Percentiles rank a stretch among this genome's conserved stretches.
Conservation (phyloP, 1,284 basidiomycete species). For the Rhodotorula sp. region DNA sequence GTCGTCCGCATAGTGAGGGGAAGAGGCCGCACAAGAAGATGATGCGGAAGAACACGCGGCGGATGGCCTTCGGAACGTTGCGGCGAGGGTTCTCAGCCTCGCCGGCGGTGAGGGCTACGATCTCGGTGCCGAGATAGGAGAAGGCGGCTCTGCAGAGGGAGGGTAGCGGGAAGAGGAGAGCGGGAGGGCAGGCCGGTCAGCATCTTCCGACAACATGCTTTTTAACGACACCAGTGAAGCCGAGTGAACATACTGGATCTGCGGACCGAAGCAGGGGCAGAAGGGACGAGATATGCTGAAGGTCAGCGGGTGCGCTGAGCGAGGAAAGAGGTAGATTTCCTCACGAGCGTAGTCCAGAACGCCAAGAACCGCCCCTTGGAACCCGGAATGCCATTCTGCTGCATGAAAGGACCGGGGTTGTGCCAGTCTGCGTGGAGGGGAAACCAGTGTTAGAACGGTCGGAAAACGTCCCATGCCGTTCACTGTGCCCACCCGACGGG, state of each 20-base stretch:
- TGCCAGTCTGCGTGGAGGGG: slow-evolving; percentile 52
- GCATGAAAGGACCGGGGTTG: slow-evolving; percentile 63
- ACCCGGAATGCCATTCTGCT: slow-evolving; percentile 49
- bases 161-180: no score
- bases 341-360: slow-evolving; percentile 34
- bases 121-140: slow-evolving; percentile 79
- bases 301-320: no score
- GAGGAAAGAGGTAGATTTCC: slow-evolving; percentile 49
- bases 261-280: no score
- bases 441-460: slow-evolving; percentile 42
- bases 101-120: slow-evolving; percentile 69
- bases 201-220: no score
- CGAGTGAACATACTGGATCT: no score
- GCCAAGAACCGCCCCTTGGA: slow-evolving; percentile 51
- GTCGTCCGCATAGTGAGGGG: neutral
- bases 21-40: slow-evolving; percentile 47
- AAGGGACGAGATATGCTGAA: neutral
- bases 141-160: slow-evolving; percentile 61
- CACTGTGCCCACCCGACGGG: no score
- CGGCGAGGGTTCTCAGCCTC: slow-evolving; percentile 45
- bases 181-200: slow-evolving; percentile 46
- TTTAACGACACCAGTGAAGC: no score
- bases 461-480: no score
- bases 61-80: slow-evolving; percentile 71
- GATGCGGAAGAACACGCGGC: slow-evolving; percentile 65